Conservation (phyloP, 352 stramenopile species). For the Pythium periplocum region DNA sequence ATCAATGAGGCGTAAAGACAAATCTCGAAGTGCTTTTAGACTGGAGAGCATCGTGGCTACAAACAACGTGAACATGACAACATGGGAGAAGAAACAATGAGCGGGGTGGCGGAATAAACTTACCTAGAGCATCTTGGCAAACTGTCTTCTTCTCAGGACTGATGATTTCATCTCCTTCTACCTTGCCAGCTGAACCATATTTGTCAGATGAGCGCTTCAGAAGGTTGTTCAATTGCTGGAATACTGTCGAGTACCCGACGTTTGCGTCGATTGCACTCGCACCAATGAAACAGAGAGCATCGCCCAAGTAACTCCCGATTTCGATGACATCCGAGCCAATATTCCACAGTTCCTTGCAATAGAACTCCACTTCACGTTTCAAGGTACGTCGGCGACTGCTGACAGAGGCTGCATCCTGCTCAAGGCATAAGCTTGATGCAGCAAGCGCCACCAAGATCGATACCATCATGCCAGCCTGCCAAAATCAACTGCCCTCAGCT, state of each 20-base stretch:
- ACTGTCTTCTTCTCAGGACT: background rate
- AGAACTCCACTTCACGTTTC: slow-evolving; percentile 69
- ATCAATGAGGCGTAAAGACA: background rate
- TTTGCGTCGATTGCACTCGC: slow-evolving; percentile 34
- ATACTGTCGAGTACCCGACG: slow-evolving; percentile 46
- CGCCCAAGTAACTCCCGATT: slow-evolving; percentile 25
- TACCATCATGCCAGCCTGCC: background rate
- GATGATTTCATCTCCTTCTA: no score
- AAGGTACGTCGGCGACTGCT: slow-evolving; percentile 15
- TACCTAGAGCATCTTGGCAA: no score
- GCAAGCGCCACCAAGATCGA: background rate
- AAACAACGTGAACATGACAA: background rate
- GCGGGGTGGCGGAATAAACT: no score
- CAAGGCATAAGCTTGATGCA: background rate
- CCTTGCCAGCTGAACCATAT: no score
- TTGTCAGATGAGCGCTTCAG: slow-evolving; percentile 8
- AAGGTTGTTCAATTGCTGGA: slow-evolving; percentile 37
- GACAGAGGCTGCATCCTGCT: background rate
- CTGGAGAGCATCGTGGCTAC: background rate
- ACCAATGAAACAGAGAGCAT: slow-evolving; percentile 47
- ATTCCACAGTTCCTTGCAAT: slow-evolving; percentile 62
- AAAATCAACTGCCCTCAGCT: background rate
- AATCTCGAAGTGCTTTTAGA: background rate
- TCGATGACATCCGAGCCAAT: slow-evolving; percentile 20
- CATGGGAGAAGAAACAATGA: no score